Percentiles rank a stretch among this genome's conserved stretches.
Conservation (phyloP, 2,329 filamentous ascomycete species). For the Grosmannia serpens region DNA sequence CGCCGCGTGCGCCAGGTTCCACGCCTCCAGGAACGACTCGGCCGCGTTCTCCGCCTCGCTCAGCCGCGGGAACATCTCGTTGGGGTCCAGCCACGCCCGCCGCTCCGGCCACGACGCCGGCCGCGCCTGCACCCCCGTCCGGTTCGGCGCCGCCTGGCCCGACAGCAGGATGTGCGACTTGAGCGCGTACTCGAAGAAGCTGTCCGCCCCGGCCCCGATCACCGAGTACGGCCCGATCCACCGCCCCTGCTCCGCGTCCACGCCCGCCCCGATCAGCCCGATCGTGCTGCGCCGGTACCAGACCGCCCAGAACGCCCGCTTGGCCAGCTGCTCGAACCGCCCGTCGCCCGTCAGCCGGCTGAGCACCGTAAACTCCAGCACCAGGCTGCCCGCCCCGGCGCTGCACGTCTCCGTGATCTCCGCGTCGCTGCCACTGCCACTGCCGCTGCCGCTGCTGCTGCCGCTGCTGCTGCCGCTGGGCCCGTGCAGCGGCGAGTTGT, state of each 20-base stretch:
- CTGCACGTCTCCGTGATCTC: conserved; percentile 96
- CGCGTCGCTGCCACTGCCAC: conserved; percentile 27
- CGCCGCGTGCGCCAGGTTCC: conserved; percentile 75
- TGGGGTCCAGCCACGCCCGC: conserved; percentile 45
- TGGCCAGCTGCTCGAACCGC: conserved; percentile 81
- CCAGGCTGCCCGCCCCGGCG: conserved; percentile 88
- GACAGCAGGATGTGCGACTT: conserved; percentile 90
- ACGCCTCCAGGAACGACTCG: conserved; percentile 68
- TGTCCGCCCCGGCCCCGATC: conserved; percentile 92
- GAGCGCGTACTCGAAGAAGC: conserved; percentile 96
- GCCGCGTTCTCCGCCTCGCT: conserved; percentile 57
- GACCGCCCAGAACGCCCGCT: conserved; percentile 94
- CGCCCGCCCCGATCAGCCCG: conserved; percentile 78
- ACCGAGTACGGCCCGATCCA: conserved; percentile 89
- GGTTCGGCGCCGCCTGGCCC: conserved; percentile 51
- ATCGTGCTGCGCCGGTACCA: conserved; percentile 80
- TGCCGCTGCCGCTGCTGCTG: conserved; percentile 9
- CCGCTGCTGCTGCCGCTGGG: conserved; percentile 26
- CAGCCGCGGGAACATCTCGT: conserved; percentile 47
- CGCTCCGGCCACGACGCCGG: conserved; percentile 17
- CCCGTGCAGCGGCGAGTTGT: conserved; percentile 68
- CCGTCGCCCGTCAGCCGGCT: conserved; percentile 77
- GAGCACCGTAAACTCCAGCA: conserved; percentile 84
- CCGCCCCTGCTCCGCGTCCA: conserved; percentile 75
- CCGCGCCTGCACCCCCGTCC: conserved; percentile 17